Percentiles rank a stretch among this genome's conserved stretches.
These are phyloP conservation scores for Metschnikowia proteae DNA, from an alignment of 805 yeast species.

Conservation along the genomic window DNA sequence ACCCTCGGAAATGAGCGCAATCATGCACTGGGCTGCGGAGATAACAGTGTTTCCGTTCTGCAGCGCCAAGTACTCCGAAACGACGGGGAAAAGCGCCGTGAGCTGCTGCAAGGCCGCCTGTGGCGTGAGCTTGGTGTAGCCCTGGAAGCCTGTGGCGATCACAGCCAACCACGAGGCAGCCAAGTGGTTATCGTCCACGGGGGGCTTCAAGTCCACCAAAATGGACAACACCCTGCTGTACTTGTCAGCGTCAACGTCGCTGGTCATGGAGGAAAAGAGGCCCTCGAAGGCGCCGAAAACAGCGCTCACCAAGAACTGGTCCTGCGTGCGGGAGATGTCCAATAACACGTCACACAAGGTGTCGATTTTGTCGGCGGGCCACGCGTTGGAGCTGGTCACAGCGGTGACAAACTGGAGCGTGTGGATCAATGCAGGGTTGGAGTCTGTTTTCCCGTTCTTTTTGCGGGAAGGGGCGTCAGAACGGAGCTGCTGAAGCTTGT, in stretches of 20 bases:
- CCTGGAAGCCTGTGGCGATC: conserved; percentile 70
- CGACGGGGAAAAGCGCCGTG: conserved; percentile 45
- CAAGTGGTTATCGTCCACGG: conserved; percentile 75
- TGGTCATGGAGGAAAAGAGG: conserved; percentile 62
- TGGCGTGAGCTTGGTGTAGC: conserved; percentile 33
- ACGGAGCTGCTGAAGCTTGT: conserved; percentile 47
- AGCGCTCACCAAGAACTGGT: conserved; percentile 77
- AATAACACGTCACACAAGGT: conserved; percentile 72
- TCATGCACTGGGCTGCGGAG: conserved; percentile 83
- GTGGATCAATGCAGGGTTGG: conserved; percentile 62
- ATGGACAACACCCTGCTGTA: conserved; percentile 63
- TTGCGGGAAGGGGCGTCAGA: conserved; percentile 28
- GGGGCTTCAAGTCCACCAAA: conserved; percentile 76
- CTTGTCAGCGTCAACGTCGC: conserved; percentile 57
- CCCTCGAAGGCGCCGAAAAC: conserved; percentile 84
- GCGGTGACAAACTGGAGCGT: conserved; percentile 69
- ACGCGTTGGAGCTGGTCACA: conserved; percentile 69
- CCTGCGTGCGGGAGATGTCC: conserved; percentile 74
- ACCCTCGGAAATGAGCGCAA: conserved; percentile 68
- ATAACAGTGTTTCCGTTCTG: conserved; percentile 60
- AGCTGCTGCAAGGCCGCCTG: conserved; percentile 50
- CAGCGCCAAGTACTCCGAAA: conserved; percentile 64
- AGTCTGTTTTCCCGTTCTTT: conserved; percentile 43
- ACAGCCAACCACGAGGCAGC: conserved; percentile 96
- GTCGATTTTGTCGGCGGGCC: conserved; percentile 74